Conservation (phyloP, 352 stramenopile species). For the Phytophthora niederhauseri region DNA sequence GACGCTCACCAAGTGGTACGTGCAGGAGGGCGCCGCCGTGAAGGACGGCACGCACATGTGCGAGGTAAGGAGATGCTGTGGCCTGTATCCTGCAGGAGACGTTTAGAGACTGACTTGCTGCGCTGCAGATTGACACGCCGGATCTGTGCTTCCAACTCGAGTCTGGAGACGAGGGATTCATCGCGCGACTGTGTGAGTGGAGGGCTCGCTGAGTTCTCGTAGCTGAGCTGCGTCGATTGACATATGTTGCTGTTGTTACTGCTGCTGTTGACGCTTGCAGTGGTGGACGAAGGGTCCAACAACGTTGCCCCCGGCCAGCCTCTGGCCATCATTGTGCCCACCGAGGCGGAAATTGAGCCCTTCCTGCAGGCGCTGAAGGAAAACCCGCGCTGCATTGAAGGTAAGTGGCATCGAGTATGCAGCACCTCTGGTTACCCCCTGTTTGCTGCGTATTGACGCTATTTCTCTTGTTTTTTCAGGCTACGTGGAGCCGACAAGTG, state of each 20-base stretch:
- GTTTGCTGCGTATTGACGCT: neutral
- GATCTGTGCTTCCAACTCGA: conserved; percentile 85
- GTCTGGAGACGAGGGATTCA: conserved; percentile 77
- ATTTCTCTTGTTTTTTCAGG: conserved; percentile 27
- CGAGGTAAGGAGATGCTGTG: conserved; percentile 45
- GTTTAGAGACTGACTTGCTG: conserved; percentile 4
- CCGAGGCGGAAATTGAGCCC: conserved; percentile 59
- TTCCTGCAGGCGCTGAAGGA: conserved; percentile 65
- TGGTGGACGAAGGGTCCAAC: conserved; percentile 60
- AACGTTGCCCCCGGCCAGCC: conserved; percentile 71
- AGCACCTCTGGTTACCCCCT: neutral
- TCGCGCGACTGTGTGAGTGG: conserved; percentile 74
- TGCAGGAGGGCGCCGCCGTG: conserved; percentile 65
- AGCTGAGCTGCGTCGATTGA: conserved; percentile 5
- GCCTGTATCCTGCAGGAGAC: neutral
- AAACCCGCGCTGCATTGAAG: conserved; percentile 70
- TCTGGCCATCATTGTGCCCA: conserved; percentile 79
- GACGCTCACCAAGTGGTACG: conserved; percentile 83
- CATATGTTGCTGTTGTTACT: conserved; percentile 1
- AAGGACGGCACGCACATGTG: conserved; percentile 77
- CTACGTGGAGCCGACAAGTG: conserved; percentile 37
- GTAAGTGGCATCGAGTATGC: conserved; percentile 22
- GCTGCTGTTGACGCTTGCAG: conserved; percentile 29
- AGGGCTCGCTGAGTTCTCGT: neutral
- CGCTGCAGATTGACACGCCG: conserved; percentile 78